These are phyloP conservation scores for Beauveria medogensis DNA, from an alignment of 2,329 filamentous ascomycete species.

Conservation along the genomic window DNA sequence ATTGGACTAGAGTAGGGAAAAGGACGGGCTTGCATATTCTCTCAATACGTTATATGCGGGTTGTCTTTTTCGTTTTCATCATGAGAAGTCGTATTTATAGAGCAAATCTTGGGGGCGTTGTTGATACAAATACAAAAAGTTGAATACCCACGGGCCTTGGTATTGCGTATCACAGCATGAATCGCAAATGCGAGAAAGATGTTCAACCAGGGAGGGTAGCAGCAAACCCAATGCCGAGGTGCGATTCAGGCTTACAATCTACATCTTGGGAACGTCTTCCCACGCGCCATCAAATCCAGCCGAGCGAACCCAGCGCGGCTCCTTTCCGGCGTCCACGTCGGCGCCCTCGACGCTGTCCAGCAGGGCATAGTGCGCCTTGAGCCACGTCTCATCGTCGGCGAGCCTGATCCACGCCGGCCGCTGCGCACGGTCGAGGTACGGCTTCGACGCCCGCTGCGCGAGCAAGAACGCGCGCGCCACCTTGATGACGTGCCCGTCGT, in stretches of 20 bases:
- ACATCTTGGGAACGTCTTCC: slow-evolving; percentile 33
- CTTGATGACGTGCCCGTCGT: slow-evolving; percentile 80
- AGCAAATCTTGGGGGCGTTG: slow-evolving; percentile 11
- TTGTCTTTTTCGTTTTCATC: neutral
- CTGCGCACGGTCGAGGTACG: slow-evolving; percentile 33
- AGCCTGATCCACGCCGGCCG: slow-evolving; percentile 41
- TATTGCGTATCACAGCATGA: neutral
- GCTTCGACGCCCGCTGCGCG: slow-evolving; percentile 44
- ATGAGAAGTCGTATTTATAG: slow-evolving; percentile 8
- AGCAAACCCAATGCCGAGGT: neutral
- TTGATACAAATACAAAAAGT: slow-evolving; percentile 13
- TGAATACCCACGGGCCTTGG: slow-evolving; percentile 9
- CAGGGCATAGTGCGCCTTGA: slow-evolving; percentile 50
- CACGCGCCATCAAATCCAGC: slow-evolving; percentile 60
- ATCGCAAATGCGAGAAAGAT: neutral
- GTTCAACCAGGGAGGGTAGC: no score
- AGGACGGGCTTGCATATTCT: neutral
- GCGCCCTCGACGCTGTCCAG: slow-evolving; percentile 50
- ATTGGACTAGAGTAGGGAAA: slow-evolving; percentile 38
- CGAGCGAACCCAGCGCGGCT: slow-evolving; percentile 50
- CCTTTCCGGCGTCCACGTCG: slow-evolving; percentile 19
- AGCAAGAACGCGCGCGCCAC: slow-evolving; percentile 61
- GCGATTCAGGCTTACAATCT: neutral
- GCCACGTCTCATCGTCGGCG: slow-evolving; percentile 50
- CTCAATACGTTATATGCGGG: slow-evolving; percentile 5